phyloP scores from a whole-genome alignment of 306 rosid genomes.

The Rosa multiflora region DNA sequence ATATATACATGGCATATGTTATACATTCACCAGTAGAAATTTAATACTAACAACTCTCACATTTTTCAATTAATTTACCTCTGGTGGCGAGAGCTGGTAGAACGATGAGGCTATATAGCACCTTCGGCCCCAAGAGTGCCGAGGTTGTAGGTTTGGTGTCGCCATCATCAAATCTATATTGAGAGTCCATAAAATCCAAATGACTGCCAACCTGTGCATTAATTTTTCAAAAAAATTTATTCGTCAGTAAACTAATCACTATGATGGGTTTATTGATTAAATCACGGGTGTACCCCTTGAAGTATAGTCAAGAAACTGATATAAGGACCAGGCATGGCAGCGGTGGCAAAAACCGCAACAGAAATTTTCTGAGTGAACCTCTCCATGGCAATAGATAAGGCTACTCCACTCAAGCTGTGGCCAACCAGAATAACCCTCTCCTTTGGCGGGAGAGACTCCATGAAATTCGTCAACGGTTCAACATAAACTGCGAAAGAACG shows the following conservation, averaged over 20 bases:
- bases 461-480: constrained; percentile 36
- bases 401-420: constrained; percentile 41
- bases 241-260: no score
- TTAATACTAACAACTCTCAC: no score
- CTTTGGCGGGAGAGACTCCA: constrained; percentile 28
- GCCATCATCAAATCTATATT: neutral
- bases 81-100: constrained; percentile 16
- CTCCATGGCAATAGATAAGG: constrained; percentile 42
- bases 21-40: no score
- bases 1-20: no score
- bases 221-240: neutral
- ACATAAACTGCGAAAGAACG: constrained; percentile 27
- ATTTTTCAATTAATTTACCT: neutral
- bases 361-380: constrained; percentile 33
- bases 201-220: neutral
- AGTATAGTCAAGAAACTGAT: constrained; percentile 1
- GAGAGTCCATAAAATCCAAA: neutral
- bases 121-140: neutral
- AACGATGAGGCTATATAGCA: neutral
- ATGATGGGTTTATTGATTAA: no score
- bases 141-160: neutral
- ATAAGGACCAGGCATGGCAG: constrained; percentile 37
- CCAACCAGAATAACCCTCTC: constrained; percentile 44
- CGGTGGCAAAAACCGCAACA: constrained; percentile 32
- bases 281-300: constrained; percentile 10